phyloP scores from a whole-genome alignment of 208 protist genomes.

The Leishmania braziliensis region DNA sequence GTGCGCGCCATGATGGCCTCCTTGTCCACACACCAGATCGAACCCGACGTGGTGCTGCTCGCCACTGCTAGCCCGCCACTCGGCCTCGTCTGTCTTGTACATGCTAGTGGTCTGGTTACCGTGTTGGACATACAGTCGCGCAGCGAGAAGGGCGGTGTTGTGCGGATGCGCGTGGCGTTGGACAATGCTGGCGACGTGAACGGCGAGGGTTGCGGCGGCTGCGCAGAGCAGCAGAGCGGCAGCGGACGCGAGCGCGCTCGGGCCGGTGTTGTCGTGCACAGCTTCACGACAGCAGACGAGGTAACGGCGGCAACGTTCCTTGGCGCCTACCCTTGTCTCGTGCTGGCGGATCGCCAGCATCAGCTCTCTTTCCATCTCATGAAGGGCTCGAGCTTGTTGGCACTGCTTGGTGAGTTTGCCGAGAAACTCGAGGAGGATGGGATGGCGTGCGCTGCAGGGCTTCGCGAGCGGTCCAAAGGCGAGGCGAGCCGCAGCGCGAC shows the following conservation, averaged over 20 bases:
- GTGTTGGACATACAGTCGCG: constrained; percentile 54
- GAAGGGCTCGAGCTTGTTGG: constrained; percentile 51
- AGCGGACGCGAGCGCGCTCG: constrained; percentile 19
- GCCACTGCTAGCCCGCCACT: constrained; percentile 58
- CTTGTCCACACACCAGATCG: constrained; percentile 28
- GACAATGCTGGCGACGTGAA: neutral
- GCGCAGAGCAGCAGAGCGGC: neutral
- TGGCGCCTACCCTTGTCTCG: constrained; percentile 73
- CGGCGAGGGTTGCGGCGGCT: neutral
- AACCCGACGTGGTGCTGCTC: constrained; percentile 78
- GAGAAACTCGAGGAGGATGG: constrained; percentile 43
- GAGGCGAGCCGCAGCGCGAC: neutral
- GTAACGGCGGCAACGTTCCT: constrained; percentile 66
- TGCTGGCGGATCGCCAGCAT: constrained; percentile 60
- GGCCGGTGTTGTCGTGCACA: constrained; percentile 46
- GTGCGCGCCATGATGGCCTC: neutral
- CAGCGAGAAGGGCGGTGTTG: constrained; percentile 2
- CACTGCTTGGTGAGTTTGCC: constrained; percentile 61
- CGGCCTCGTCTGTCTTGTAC: constrained; percentile 72
- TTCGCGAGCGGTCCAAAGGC: neutral
- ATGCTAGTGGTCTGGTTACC: constrained; percentile 64
- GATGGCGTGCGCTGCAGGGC: neutral
- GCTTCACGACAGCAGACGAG: constrained; percentile 59
- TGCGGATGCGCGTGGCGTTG: constrained; percentile 1
- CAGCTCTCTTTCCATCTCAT: constrained; percentile 67